These are phyloP conservation scores for Abrus pulchellus DNA, from an alignment of 306 rosid species.

Conservation along the genomic window DNA sequence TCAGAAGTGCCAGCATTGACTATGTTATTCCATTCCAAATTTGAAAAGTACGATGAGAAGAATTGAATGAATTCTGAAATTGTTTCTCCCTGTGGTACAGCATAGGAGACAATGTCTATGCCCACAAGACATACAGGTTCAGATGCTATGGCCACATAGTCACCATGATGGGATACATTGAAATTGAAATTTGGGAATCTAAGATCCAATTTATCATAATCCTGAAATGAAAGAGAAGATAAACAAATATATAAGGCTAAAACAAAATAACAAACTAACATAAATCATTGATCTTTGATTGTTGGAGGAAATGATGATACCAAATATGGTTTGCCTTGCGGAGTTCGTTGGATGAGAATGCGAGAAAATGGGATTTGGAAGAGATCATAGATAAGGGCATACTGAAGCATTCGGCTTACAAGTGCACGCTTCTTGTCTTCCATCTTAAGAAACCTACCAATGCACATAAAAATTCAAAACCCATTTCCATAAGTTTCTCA, in stretches of 20 bases:
- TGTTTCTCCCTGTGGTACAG: slow-evolving; percentile 68
- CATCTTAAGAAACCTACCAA: slow-evolving; percentile 64
- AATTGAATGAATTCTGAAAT: slow-evolving; percentile 55
- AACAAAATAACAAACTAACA: neutral
- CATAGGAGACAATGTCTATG: slow-evolving; percentile 76
- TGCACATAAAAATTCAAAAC: slow-evolving; percentile 30
- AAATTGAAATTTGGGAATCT: slow-evolving; percentile 88
- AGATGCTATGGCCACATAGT: slow-evolving; percentile 90
- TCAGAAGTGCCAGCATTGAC: slow-evolving; percentile 62
- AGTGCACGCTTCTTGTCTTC: slow-evolving; percentile 86
- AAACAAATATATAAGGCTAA: slow-evolving; percentile 19
- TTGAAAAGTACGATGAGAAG: slow-evolving; percentile 81
- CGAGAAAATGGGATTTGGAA: slow-evolving; percentile 61
- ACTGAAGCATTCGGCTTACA: slow-evolving; percentile 85
- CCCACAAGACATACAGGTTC: slow-evolving; percentile 92
- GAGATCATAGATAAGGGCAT: slow-evolving; percentile 66
- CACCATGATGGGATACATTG: slow-evolving; percentile 92
- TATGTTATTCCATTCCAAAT: slow-evolving; percentile 80
- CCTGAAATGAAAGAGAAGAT: slow-evolving; percentile 56
- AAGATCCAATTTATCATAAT: slow-evolving; percentile 42
- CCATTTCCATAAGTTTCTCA: neutral
- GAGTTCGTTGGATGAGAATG: slow-evolving; percentile 72
- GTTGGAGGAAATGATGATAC: slow-evolving; percentile 43
- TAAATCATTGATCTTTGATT: neutral
- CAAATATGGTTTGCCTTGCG: slow-evolving; percentile 86